These are phyloP conservation scores for Marvania coccoides DNA, from an alignment of 139 green algal species.

Conservation along the genomic window DNA sequence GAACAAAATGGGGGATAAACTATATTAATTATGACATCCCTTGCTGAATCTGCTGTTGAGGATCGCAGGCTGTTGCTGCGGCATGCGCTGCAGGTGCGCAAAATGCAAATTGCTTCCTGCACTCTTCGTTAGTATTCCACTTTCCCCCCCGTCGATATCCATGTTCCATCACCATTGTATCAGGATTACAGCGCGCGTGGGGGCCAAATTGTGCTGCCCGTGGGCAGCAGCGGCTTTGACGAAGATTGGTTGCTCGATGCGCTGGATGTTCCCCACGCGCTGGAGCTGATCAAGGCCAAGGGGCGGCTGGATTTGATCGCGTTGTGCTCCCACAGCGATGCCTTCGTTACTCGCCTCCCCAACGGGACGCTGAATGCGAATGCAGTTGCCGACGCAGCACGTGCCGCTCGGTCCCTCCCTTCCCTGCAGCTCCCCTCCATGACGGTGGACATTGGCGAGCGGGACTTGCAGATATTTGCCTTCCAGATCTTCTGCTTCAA, in stretches of 20 bases:
- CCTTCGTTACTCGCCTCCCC: background rate
- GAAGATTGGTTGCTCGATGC: conserved; percentile 53
- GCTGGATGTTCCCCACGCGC: conserved; percentile 25
- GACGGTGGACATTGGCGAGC: conserved; percentile 20
- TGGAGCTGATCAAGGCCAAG: conserved; percentile 11
- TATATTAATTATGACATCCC: background rate
- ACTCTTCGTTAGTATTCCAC: background rate
- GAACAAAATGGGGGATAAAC: background rate
- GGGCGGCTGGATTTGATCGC: conserved; percentile 14
- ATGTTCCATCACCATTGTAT: background rate
- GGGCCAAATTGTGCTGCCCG: conserved; percentile 31
- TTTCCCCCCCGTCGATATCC: background rate
- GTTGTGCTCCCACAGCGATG: conserved; percentile 1
- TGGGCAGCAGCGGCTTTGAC: conserved; percentile 38
- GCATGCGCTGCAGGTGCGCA: background rate
- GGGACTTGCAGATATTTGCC: conserved; percentile 35
- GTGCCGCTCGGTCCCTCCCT: background rate
- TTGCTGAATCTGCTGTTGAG: background rate
- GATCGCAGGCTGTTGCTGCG: background rate
- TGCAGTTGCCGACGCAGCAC: background rate
- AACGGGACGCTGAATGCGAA: background rate
- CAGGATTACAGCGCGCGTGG: conserved; percentile 2
- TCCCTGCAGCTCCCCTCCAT: background rate
- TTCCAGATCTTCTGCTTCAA: conserved; percentile 31
- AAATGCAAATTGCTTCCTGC: too few relatives aligned